Conservation (phyloP, 148 eudicot genomes). For the Amaranthus palmeri region DNA sequence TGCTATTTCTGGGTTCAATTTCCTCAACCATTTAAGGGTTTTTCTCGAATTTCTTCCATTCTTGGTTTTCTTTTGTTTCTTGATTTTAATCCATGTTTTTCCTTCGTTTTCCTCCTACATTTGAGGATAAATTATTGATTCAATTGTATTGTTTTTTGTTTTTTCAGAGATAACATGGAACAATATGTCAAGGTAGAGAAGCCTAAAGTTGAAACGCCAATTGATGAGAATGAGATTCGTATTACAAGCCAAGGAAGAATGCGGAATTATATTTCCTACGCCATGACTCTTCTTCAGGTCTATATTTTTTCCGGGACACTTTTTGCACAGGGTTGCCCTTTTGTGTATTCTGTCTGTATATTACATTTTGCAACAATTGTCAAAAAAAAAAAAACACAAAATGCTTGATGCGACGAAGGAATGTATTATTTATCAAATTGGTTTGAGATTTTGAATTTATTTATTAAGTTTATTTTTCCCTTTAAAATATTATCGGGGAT, state of each 20-base stretch:
- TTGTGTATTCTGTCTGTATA: background rate
- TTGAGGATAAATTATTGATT: no score
- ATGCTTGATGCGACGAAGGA: no score
- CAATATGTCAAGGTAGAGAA: conserved; percentile 91
- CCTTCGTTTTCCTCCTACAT: no score
- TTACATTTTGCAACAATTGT: background rate
- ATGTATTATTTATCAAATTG: no score
- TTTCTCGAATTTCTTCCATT: background rate
- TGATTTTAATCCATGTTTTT: background rate
- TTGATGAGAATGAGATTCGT: conserved; percentile 95
- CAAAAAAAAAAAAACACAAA: no score
- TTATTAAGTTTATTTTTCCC: no score
- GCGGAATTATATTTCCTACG: conserved; percentile 89
- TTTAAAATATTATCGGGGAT: background rate
- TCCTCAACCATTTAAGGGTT: background rate
- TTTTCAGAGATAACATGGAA: conserved; percentile 49
- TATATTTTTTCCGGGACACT: no score
- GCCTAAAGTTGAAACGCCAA: conserved; percentile 82
- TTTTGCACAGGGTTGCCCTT: no score
- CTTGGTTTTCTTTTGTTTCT: background rate
- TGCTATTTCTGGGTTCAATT: no score
- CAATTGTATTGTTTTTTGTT: background rate
- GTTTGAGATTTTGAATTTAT: no score
- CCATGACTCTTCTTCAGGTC: conserved; percentile 87
- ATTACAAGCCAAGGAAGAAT: conserved; percentile 96